phyloP scores from a whole-genome alignment of 345 rosid species.

The Populus alba region DNA sequence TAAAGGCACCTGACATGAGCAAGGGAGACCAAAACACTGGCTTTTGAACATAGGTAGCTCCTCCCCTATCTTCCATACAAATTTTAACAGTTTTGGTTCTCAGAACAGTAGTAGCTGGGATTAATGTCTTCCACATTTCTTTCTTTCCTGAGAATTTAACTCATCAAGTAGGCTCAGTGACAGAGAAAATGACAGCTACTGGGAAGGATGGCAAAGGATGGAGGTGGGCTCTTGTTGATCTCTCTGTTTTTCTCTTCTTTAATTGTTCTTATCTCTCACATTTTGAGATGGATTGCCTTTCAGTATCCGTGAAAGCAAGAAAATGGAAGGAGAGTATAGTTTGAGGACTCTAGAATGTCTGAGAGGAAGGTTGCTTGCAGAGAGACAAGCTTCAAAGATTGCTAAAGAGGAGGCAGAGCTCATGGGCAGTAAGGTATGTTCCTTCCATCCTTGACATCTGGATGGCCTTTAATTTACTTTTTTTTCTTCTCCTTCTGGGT shows the following conservation, averaged over 20 bases:
- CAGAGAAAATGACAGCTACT: slow-evolving; percentile 31
- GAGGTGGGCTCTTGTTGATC: slow-evolving; percentile 31
- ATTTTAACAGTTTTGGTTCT: not conserved
- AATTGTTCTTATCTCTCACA: not conserved
- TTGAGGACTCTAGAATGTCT: slow-evolving; percentile 64
- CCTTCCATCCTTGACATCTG: not conserved
- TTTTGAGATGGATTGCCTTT: slow-evolving; percentile 28
- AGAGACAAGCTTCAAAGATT: slow-evolving; percentile 74
- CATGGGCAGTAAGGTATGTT: slow-evolving; percentile 52
- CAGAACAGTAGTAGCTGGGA: not conserved
- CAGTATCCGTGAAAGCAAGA: slow-evolving; percentile 34
- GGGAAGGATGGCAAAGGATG: slow-evolving; percentile 28
- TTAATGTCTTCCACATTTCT: not conserved
- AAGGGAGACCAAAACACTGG: not conserved
- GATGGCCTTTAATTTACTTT: not conserved
- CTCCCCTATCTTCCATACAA: not conserved
- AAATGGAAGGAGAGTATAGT: slow-evolving; percentile 38
- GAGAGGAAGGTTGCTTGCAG: slow-evolving; percentile 85
- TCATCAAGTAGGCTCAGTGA: not conserved
- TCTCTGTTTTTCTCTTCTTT: not conserved
- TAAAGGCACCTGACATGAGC: not conserved
- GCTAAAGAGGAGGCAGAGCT: slow-evolving; percentile 71
- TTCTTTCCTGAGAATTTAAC: not conserved
- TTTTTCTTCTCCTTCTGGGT: not conserved
- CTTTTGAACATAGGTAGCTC: too few relatives aligned